These are phyloP conservation scores for Calonectria pseudoturangicola DNA, from an alignment of 2,329 filamentous ascomycete genomes.

Conservation along the genomic window DNA sequence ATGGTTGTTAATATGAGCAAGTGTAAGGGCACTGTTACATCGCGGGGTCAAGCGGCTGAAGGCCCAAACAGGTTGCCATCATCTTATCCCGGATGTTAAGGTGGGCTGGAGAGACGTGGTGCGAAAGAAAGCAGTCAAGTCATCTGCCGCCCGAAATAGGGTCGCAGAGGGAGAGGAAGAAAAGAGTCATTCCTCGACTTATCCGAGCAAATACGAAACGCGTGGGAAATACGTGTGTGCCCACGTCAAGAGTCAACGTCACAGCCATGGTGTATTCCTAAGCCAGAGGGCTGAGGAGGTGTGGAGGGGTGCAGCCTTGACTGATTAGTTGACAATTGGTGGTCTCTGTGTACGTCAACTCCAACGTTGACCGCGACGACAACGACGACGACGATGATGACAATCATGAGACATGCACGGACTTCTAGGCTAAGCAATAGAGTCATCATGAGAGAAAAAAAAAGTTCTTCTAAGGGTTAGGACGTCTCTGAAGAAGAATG, in stretches of 20 bases:
- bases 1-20: constrained; percentile 9
- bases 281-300: constrained; percentile 19
- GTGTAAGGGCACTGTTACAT: constrained; percentile 34
- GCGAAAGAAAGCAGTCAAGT: constrained; percentile 5
- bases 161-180: constrained; percentile 2
- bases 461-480: neutral
- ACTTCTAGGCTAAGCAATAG: neutral
- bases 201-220: constrained; percentile 35
- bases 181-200: constrained; percentile 34
- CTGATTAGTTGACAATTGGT: constrained; percentile 21
- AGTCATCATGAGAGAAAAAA: constrained; percentile 1
- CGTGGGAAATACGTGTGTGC: constrained; percentile 47
- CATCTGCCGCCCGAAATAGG: constrained; percentile 18
- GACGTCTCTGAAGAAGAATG: neutral
- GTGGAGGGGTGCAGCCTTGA: constrained; percentile 25
- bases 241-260: constrained; percentile 51
- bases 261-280: constrained; percentile 35
- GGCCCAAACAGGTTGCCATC: constrained; percentile 28
- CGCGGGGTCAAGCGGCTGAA: constrained; percentile 35
- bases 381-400: neutral
- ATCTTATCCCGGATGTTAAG: constrained; percentile 29
- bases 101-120: constrained; percentile 30
- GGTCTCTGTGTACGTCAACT: constrained; percentile 18
- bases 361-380: constrained; percentile 11
- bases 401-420: constrained; percentile 2